phyloP scores from a whole-genome alignment of 805 yeast species.

The Candida dajiaensis region DNA sequence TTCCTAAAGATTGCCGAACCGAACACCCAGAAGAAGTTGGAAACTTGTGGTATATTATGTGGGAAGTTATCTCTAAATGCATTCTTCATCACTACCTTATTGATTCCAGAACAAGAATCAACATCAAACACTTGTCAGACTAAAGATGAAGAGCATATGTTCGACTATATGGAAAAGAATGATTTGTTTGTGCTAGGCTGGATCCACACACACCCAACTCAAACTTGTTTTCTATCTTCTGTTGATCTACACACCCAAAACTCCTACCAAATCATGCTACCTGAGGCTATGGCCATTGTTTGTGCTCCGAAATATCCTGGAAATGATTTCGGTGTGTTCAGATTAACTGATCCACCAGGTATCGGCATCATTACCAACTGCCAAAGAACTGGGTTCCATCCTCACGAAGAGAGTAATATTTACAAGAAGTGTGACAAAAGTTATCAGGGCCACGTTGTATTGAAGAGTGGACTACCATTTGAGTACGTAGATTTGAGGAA shows the following conservation, averaged over 20 bases:
- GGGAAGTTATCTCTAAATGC: conserved; percentile 58
- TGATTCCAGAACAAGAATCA: conserved; percentile 58
- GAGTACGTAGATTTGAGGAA: conserved; percentile 42
- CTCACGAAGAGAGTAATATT: conserved; percentile 46
- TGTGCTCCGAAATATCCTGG: conserved; percentile 50
- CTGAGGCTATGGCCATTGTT: conserved; percentile 64
- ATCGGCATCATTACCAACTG: conserved; percentile 49
- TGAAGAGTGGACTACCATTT: conserved; percentile 41
- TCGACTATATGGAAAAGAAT: conserved; percentile 47
- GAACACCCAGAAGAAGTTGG: conserved; percentile 47
- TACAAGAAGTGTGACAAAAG: conserved; percentile 41
- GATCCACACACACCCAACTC: conserved; percentile 75
- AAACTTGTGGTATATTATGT: conserved; percentile 63
- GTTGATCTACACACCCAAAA: conserved; percentile 65
- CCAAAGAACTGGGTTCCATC: conserved; percentile 48
- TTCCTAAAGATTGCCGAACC: conserved; percentile 42
- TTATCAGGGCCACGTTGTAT: conserved; percentile 43
- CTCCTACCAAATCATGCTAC: conserved; percentile 63
- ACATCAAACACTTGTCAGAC: conserved; percentile 61
- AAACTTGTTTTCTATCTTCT: conserved; percentile 61
- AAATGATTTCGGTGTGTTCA: conserved; percentile 43
- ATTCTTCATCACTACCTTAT: conserved; percentile 53
- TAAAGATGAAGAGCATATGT: conserved; percentile 51
- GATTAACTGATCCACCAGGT: conserved; percentile 65
- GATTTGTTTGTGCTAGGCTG: conserved; percentile 64